phyloP scores from a whole-genome alignment of 1,284 basidiomycete genomes.

The Trichosporon coremiiforme region DNA sequence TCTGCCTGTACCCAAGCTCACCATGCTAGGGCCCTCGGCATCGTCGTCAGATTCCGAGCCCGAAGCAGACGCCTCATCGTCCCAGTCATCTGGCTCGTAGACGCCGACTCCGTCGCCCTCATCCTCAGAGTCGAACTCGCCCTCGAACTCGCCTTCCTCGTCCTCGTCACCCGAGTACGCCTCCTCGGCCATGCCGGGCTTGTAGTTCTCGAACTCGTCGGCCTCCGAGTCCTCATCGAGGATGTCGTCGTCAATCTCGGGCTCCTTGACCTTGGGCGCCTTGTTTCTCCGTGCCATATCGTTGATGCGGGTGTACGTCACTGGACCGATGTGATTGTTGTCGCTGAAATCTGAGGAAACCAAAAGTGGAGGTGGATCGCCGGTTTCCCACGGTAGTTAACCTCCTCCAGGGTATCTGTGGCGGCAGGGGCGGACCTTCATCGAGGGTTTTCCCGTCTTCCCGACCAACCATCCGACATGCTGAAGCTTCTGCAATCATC shows the following conservation, averaged over 20 bases:
- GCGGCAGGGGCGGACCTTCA: neutral
- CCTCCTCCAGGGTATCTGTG: neutral
- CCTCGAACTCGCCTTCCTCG: slow-evolving; percentile 59
- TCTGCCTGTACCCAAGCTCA: too few relatives aligned
- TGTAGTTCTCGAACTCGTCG: slow-evolving; percentile 47
- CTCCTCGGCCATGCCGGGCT: slow-evolving; percentile 51
- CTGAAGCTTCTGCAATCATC: neutral
- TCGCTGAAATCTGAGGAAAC: slow-evolving; percentile 8
- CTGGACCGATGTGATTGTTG: neutral
- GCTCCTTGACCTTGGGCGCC: slow-evolving; percentile 1
- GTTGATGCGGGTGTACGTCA: neutral
- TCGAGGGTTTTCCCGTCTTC: neutral
- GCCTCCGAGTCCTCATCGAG: slow-evolving; percentile 51
- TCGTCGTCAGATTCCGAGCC: slow-evolving; percentile 25
- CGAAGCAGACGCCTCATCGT: slow-evolving; percentile 47
- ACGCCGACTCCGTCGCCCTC: slow-evolving; percentile 43
- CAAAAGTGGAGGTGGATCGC: neutral
- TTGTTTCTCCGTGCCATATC: neutral
- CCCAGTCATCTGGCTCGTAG: slow-evolving; percentile 54
- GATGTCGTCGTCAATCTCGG: slow-evolving; percentile 38
- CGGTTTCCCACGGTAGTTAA: neutral
- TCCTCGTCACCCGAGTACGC: slow-evolving; percentile 59
- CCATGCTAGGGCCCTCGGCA: slow-evolving; percentile 32
- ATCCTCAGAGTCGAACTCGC: slow-evolving; percentile 47
- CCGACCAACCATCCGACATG: neutral